phyloP scores from a whole-genome alignment of 169 alveolate genomes.

The Babesia gibsoni region DNA sequence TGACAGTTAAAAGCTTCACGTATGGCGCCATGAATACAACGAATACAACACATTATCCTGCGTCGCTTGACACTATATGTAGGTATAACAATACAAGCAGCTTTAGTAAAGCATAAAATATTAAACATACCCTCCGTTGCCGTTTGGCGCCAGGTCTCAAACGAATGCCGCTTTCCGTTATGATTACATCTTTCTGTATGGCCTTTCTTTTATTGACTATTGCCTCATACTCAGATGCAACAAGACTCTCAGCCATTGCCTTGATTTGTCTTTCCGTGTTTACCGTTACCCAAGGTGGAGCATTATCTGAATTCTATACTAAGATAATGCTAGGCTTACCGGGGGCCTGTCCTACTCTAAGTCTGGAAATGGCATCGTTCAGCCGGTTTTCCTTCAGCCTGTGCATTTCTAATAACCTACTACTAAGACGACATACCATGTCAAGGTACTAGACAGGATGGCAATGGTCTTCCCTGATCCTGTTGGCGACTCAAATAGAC shows the following conservation, averaged over 20 bases:
- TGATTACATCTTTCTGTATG: background rate
- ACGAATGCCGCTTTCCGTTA: conserved; percentile 1
- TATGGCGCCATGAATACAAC: background rate
- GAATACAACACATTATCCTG: background rate
- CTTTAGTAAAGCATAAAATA: no score
- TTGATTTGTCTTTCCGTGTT: conserved; percentile 16
- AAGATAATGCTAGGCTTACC: background rate
- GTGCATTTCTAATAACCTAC: background rate
- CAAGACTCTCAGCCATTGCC: conserved; percentile 27
- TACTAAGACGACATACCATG: conserved; percentile 64
- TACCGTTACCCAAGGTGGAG: conserved; percentile 44
- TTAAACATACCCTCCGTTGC: no score
- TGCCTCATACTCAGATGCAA: background rate
- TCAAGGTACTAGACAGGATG: conserved; percentile 84
- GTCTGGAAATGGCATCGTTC: conserved; percentile 15
- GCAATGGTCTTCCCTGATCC: conserved; percentile 96
- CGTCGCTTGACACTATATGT: no score
- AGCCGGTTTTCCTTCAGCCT: conserved; percentile 51
- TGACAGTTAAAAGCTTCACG: background rate
- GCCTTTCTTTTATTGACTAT: background rate
- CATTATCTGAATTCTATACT: conserved; percentile 2
- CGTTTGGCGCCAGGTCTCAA: background rate
- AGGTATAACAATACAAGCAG: no score
- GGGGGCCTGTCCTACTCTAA: background rate
- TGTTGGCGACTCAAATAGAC: conserved; percentile 93